These are phyloP conservation scores for Tulasnella sp. DNA, from an alignment of 768 basidiomycete genomes.

Conservation along the genomic window DNA sequence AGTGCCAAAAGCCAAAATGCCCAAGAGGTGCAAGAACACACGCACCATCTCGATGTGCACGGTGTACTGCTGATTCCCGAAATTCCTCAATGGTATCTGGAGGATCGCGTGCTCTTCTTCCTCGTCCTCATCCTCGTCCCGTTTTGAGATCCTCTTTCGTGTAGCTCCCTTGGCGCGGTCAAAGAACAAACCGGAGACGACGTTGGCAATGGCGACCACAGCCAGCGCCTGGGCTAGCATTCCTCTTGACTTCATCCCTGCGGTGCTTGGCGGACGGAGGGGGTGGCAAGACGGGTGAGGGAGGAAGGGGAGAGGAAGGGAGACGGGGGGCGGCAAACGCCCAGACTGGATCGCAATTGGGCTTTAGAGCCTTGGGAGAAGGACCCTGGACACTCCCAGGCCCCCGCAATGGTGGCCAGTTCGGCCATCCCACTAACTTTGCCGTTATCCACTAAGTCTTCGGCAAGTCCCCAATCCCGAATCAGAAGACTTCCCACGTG, in stretches of 20 bases:
- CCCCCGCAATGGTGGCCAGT: too few species aligned
- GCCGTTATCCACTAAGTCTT: too few species aligned
- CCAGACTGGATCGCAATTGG: too few species aligned
- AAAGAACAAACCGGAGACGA: background rate
- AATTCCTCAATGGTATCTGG: constrained; percentile 14
- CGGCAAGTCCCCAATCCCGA: too few species aligned
- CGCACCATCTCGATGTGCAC: constrained; percentile 14
- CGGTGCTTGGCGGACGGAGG: background rate
- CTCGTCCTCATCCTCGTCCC: background rate
- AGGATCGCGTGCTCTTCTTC: background rate
- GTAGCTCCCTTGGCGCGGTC: background rate
- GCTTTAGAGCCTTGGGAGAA: too few species aligned
- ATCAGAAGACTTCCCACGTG: too few species aligned
- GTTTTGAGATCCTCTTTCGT: background rate
- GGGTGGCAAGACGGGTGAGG: background rate
- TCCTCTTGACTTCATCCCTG: background rate
- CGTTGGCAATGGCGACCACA: background rate
- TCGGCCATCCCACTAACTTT: too few species aligned
- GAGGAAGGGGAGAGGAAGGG: background rate
- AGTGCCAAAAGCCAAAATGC: background rate
- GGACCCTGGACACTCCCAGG: too few species aligned
- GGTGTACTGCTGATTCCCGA: constrained; percentile 22
- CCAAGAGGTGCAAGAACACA: background rate
- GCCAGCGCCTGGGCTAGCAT: background rate
- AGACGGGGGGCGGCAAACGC: background rate